Conservation (phyloP, 2,329 filamentous ascomycete species). For the Aureobasidium leucospermi region DNA sequence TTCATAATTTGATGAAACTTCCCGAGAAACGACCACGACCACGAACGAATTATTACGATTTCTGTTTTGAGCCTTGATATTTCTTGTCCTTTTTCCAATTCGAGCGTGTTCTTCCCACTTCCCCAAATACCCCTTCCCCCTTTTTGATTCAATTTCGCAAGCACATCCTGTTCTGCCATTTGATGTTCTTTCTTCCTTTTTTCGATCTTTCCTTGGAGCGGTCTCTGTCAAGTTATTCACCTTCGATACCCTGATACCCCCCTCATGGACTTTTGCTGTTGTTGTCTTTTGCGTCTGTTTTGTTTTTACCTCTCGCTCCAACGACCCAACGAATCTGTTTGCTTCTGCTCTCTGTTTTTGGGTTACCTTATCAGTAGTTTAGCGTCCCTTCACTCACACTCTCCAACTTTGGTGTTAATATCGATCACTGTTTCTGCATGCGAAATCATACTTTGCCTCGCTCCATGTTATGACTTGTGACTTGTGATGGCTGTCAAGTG, state of each 20-base stretch:
- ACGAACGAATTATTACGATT: neutral
- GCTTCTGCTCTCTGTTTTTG: neutral
- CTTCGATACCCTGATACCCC: constrained; percentile 11
- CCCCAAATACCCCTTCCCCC: neutral
- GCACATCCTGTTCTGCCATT: neutral
- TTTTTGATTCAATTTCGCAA: neutral
- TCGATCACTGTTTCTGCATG: neutral
- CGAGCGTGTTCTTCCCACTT: neutral
- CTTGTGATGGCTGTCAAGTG: no score
- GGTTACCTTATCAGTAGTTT: no score
- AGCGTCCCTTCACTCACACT: no score
- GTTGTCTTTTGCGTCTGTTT: neutral
- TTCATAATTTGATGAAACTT: constrained; percentile 1
- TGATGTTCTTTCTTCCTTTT: neutral
- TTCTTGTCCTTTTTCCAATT: neutral
- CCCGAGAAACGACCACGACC: neutral
- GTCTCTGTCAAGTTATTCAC: constrained; percentile 2
- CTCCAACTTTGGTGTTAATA: neutral
- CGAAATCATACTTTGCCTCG: neutral
- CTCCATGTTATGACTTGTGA: no score
- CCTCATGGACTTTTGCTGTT: neutral
- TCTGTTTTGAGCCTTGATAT: neutral
- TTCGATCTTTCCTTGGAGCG: neutral
- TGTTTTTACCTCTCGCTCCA: neutral
- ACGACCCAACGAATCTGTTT: neutral